Evolutionary conservation across 129 eudicot genomes (phyloP), one percentile per base, ranked within the genome.

Genomic region (Deinandra increscens): DNA sequence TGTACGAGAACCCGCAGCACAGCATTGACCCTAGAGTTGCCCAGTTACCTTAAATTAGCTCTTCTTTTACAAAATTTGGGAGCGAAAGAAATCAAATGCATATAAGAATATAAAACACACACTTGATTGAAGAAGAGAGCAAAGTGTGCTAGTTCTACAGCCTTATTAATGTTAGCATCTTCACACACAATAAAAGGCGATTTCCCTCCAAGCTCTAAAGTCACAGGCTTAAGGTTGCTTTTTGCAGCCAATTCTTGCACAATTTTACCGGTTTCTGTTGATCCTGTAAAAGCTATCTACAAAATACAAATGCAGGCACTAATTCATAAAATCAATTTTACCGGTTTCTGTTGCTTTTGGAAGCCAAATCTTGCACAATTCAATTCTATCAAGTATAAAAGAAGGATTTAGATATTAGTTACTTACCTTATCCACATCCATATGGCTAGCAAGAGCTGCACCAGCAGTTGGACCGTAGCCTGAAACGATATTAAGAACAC

Each of bases 61-160:
- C 50, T 36, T 53, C 5, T 46, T 60, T 45, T 8, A 60, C 22
- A 31, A 10, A n/a, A 17, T 26, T 38, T 6, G 43, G 33, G 60
- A 62, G 60, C 9, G 43, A 38, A 58, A 26, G 37, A 13, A 17
- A 69, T 17, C 17, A 18, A 19, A 13, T 41, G 59, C 20, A n/a
- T 55, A 7, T 11, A 10, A 60, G 4, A 22, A 4, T 15, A 34
- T 14, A 39, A 6, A 60, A 6, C 11, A 53, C 79, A 69, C 26
- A 84, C 97, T 76, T 90, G 97, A 79, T 90, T 90, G 60, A 83
- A 90, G 80, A 90, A 90, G 15, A 90, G 84, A 64, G 97, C 97
- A 79, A 83, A 85, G 72, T 90, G 97, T 58, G 97, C 97, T 37
- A 65, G 77, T 69, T 87, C 91, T 4, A 87, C 91, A 39, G 95